These are phyloP conservation scores for Penicillium olsonii DNA, from an alignment of 2,329 filamentous ascomycete species.

Conservation along the genomic window DNA sequence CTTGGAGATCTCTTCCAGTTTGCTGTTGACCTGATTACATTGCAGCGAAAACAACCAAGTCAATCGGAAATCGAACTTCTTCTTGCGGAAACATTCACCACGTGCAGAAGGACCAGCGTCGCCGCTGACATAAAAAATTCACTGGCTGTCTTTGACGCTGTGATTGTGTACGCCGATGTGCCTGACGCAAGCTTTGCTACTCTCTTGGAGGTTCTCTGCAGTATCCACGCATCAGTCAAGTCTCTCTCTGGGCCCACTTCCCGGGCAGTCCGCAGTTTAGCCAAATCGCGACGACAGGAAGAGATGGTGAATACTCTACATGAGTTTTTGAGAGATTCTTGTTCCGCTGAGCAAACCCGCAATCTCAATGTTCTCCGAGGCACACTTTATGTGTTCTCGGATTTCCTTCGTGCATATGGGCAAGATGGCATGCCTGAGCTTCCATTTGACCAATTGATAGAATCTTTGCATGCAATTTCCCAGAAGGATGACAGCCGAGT, in stretches of 20 bases:
- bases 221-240: slow-evolving; percentile 47
- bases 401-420: slow-evolving; percentile 42
- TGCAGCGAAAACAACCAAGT: slow-evolving; percentile 41
- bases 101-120: slow-evolving; percentile 44
- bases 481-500: slow-evolving; percentile 41
- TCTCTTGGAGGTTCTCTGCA: slow-evolving; percentile 46
- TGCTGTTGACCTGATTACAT: slow-evolving; percentile 43
- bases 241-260: slow-evolving; percentile 45
- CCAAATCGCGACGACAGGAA: slow-evolving; percentile 40
- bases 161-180: slow-evolving; percentile 43
- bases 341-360: slow-evolving; percentile 32
- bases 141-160: slow-evolving; percentile 43
- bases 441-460: slow-evolving; percentile 39
- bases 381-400: slow-evolving; percentile 43
- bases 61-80: slow-evolving; percentile 39
- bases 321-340: slow-evolving; percentile 37
- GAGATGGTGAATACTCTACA: slow-evolving; percentile 43
- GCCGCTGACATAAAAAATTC: slow-evolving; percentile 46
- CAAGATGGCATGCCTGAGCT: slow-evolving; percentile 42
- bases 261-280: slow-evolving; percentile 43
- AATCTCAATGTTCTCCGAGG: slow-evolving; percentile 45
- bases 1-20: slow-evolving; percentile 44
- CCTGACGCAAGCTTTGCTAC: slow-evolving; percentile 40
- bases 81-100: slow-evolving; percentile 39
- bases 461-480: slow-evolving; percentile 36